Base-by-base conservation (phyloP, 2,329 filamentous ascomycete species). In the Penicillium oxalicum region DNA sequence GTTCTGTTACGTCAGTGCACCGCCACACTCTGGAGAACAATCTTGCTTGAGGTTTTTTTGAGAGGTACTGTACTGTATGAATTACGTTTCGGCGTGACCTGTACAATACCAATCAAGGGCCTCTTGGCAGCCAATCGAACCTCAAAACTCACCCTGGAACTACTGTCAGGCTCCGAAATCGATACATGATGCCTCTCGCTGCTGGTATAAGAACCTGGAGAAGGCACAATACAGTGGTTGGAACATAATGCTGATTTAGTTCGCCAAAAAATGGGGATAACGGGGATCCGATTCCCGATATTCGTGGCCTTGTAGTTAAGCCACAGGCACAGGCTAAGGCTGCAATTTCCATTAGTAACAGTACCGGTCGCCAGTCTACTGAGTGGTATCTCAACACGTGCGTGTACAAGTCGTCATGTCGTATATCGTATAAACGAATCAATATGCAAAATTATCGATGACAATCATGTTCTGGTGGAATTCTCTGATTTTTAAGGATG, bases 11-110 rank as follows among this genome's bases (percentile, higher is more conserved):
- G 9, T 32, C 9, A 12, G 4, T 41, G 40, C 40, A 41, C 40
- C 40, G 40, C 40, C 40, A 41, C 40, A 41, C 40, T 24, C 9
- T 18, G 9, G 40, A 41, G 25, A 41, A 13, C 4, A 32, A 13
- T 41, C 9, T 32, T 41, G 40, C 13, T 11, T 41, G 40, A 32
- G 40, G 40, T 13, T 41, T 41, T 32, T 24, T 5, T 41, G 5
- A 41, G 40, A 28, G 40, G 40, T 41, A 41, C 26, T 12, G 40
- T 41, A 41, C 40, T 12, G 40, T 41, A 41, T 41, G 9, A 24
- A 13, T 12, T 33, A n/a, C 13, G 40, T 41, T 12, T 41, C 9
- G 28, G 40, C 40, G 40, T 41, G 40, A 41, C 40, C 40, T 12
- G 38, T 40, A 40, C 38, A 40, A 40, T 26, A 40, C 38, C 38